Base-by-base conservation (phyloP, 495 filamentous ascomycete species). In the Friedmanniomyces simplex region DNA sequence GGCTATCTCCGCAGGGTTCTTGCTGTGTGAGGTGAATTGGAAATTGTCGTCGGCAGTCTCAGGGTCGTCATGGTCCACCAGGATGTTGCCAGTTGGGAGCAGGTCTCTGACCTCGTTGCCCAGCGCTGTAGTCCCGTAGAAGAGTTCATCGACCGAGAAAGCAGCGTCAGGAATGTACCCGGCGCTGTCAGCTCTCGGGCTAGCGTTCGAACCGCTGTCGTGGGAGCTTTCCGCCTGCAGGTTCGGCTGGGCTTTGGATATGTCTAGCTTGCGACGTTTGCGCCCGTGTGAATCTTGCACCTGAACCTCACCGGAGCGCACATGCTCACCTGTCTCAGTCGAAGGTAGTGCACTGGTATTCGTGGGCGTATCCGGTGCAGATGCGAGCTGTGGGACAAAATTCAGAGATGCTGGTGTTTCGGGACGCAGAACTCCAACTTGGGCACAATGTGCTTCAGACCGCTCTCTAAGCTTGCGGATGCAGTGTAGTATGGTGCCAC, bases 401-500 rank as follows among this genome's bases (percentile, higher is more conserved):
- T 8, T n/a, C 4, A 49, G 54, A 32, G 59, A 54, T 1, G 24
- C 36, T 46, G 58, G 53, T 20, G 58, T 53, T 16, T 52, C 25
- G 11, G 43, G 58, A 10, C 12, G 21, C 1, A 11, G 39, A 16
- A 0, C 10, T 6, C 26, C 18, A 30, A 14, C 8, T 28, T 41
- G 46, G 2, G 43, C 39, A 20, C 48, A 32, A 52, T 72, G 80
- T 52, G 76, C 74, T 1, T 58, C 21, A 1, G 79, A 82, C 12
- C 54, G 56, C 0, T 47, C 43, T 34, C 70, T 73, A 1, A 83
- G 71, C 54, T 73, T 72, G 7, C 66, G 54, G 57, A 83, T 75
- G 21, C 76, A 76, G 47, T 66, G 67, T 14, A 73, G 64, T 12
- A 85, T 60, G 18, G 67, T 72, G 42, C 66, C 68, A 22, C 75